Percentiles rank a stretch among this genome's conserved stretches.
These are phyloP conservation scores for Centrapalus pauciflorus DNA, from an alignment of 129 eudicot genomes.

Conservation along the genomic window DNA sequence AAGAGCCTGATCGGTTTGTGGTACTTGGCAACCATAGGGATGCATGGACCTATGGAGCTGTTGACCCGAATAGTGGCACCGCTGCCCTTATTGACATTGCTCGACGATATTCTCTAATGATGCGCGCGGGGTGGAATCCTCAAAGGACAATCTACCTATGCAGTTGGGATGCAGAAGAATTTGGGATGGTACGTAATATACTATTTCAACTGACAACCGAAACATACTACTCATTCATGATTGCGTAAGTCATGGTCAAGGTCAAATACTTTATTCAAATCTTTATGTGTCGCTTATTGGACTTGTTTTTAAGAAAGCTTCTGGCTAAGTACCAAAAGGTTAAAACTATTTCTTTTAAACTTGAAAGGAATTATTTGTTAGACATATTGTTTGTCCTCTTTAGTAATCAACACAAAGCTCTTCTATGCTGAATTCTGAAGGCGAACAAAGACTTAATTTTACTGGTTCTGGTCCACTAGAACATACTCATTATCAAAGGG, in stretches of 20 bases:
- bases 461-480: background rate
- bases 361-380: no score
- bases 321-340: no score
- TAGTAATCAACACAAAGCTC: no score
- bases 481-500: background rate
- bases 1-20: constrained; percentile 84
- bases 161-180: constrained; percentile 99
- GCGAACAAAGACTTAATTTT: background rate
- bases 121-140: constrained; percentile 81
- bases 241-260: background rate
- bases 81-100: constrained; percentile 89
- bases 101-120: constrained; percentile 64
- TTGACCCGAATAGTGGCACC: constrained; percentile 97
- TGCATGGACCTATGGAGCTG: constrained; percentile 99
- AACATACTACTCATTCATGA: background rate
- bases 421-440: no score
- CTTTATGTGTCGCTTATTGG: background rate
- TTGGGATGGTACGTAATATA: constrained; percentile 94
- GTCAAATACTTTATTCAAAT: no score
- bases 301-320: background rate
- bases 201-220: constrained; percentile 3
- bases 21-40: constrained; percentile 95
- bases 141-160: constrained; percentile 71
- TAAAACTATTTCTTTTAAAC: no score
- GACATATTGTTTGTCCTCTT: no score